phyloP scores from a whole-genome alignment of 2,329 filamentous ascomycete species.

The Penicillium sp. region DNA sequence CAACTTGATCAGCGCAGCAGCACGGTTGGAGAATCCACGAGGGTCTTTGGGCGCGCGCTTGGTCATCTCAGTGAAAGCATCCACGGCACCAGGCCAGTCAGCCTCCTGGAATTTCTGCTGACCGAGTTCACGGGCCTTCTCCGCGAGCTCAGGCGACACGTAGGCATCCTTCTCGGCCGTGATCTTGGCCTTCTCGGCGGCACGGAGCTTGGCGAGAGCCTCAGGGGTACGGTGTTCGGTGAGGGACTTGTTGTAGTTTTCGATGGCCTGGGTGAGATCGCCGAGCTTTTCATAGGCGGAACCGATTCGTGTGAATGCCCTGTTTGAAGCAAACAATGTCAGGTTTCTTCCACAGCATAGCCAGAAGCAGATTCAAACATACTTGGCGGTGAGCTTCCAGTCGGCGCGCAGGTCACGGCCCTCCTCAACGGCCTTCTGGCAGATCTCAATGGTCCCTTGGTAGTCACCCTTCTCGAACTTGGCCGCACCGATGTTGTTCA shows the following conservation, averaged over 20 bases:
- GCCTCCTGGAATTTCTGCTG: conserved; percentile 96
- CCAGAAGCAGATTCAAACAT: not conserved
- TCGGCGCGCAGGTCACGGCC: conserved; percentile 85
- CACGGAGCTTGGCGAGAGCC: conserved; percentile 83
- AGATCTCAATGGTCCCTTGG: conserved; percentile 76
- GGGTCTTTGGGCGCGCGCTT: conserved; percentile 91
- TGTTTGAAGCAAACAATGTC: conserved; percentile 21
- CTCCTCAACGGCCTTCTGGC: conserved; percentile 81
- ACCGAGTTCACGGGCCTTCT: conserved; percentile 88
- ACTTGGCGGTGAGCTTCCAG: conserved; percentile 97
- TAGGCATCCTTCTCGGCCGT: conserved; percentile 72
- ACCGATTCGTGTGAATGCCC: conserved; percentile 87
- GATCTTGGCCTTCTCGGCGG: conserved; percentile 79
- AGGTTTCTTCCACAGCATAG: not conserved
- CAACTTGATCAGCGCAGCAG: conserved; percentile 92
- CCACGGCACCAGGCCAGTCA: conserved; percentile 92
- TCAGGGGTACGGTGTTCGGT: conserved; percentile 97
- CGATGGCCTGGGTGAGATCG: conserved; percentile 71
- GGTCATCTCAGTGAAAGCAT: conserved; percentile 92
- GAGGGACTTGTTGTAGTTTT: conserved; percentile 87
- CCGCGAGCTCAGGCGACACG: conserved; percentile 83
- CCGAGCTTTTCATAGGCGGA: conserved; percentile 87
- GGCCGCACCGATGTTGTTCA: conserved; percentile 92
- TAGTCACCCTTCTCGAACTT: conserved; percentile 96
- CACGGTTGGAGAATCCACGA: conserved; percentile 93